Conservation (phyloP, 345 rosid genomes). For the Eucalyptus virginea region DNA sequence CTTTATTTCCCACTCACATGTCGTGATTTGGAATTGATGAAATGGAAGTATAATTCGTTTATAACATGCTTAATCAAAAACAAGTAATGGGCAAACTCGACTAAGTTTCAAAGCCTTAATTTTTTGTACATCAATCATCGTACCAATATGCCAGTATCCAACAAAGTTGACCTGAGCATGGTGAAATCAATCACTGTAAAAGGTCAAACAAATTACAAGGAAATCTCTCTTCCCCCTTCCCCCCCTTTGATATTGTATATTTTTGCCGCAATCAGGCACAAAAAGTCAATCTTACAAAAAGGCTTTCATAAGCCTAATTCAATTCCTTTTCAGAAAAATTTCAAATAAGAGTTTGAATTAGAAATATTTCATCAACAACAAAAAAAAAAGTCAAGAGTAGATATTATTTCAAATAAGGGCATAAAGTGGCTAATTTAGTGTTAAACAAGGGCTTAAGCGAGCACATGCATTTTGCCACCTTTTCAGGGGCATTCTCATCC, state of each 20-base stretch:
- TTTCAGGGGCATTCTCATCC: too few relatives aligned
- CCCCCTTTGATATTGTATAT: background rate
- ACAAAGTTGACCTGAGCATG: background rate
- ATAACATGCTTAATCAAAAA: background rate
- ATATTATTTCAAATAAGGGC: rapidly evolving
- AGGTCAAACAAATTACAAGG: background rate
- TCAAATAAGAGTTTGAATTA: too few relatives aligned
- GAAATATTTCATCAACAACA: too few relatives aligned
- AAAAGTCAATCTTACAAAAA: too few relatives aligned
- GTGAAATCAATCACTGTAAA: background rate
- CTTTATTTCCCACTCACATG: rapidly evolving
- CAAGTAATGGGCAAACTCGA: background rate
- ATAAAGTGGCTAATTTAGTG: too few relatives aligned
- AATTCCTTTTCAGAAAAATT: too few relatives aligned
- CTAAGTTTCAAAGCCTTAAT: background rate
- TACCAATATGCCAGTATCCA: background rate
- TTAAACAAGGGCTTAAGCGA: too few relatives aligned
- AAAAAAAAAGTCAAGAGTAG: rapidly evolving
- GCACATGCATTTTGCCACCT: too few relatives aligned
- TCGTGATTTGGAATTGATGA: background rate
- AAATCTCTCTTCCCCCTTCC: background rate
- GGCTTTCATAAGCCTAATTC: rapidly evolving
- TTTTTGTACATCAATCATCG: background rate
- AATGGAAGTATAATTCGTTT: background rate
- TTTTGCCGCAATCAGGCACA: too few relatives aligned